These are phyloP conservation scores for Arthroderma sp. DNA, from an alignment of 2,329 filamentous ascomycete species.

Conservation along the genomic window DNA sequence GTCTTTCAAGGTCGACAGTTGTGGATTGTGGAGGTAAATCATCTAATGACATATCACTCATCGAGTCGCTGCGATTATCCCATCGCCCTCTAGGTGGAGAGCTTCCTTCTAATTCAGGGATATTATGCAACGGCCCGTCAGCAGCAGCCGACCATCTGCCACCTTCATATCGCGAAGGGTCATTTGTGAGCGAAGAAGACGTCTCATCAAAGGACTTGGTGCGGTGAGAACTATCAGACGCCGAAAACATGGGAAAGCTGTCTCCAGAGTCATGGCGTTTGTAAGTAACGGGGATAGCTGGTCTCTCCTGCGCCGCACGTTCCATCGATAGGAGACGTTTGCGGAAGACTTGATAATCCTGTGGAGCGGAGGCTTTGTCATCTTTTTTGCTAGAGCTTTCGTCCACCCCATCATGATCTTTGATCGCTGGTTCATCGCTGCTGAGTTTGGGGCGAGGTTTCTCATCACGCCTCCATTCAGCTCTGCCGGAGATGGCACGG, in stretches of 20 bases:
- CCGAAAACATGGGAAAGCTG: slow-evolving; percentile 53
- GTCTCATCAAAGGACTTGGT: slow-evolving; percentile 40
- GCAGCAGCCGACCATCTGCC: slow-evolving; percentile 17
- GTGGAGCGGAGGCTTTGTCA: slow-evolving; percentile 33
- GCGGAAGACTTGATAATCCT: slow-evolving; percentile 39
- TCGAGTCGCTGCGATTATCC: slow-evolving; percentile 6
- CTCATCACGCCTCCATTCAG: slow-evolving; percentile 27
- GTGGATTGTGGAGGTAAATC: slow-evolving; percentile 18
- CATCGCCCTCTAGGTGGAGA: slow-evolving; percentile 13
- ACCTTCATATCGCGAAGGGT: slow-evolving; percentile 17
- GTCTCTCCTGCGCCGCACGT: slow-evolving; percentile 23
- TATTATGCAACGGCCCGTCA: slow-evolving; percentile 13
- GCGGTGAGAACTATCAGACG: slow-evolving; percentile 46
- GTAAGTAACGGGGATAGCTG: slow-evolving; percentile 25
- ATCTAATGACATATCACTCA: slow-evolving; percentile 18
- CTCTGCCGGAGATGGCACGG: slow-evolving; percentile 28
- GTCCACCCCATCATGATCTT: slow-evolving; percentile 20
- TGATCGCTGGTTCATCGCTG: slow-evolving; percentile 15
- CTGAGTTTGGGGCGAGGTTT: not conserved
- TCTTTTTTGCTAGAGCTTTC: slow-evolving; percentile 28
- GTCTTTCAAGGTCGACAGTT: slow-evolving; percentile 35
- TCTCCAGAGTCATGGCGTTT: slow-evolving; percentile 48
- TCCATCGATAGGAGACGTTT: slow-evolving; percentile 41
- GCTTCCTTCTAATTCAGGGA: slow-evolving; percentile 13
- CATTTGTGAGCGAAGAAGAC: slow-evolving; percentile 33